Base-by-base conservation (phyloP, 306 rosid genomes). In the Cucumis melo region DNA sequence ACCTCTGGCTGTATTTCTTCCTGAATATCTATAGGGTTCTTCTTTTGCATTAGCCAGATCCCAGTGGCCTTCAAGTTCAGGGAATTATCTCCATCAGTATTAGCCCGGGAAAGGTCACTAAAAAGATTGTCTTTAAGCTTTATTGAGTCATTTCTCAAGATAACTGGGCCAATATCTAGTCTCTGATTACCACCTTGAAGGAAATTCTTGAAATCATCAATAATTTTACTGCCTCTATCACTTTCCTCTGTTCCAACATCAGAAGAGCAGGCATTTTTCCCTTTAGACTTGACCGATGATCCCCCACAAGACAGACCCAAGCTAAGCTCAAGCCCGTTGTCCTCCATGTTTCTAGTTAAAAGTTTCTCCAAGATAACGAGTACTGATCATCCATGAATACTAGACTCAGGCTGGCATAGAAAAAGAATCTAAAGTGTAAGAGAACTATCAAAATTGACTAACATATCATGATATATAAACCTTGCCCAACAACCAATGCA, bases 231-330 rank as follows among this genome's bases (percentile, higher is more conserved):
- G 54, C 97, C 88, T 85, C 85, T 85, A 74, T 87, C 93, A 76
- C 77, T 87, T 79, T 91, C 97, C 82, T 94, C 93, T 59, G 75
- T 72, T 78, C 85, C 86, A 53, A 68, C 41, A 80, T 94, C 91
- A 0, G 86, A 78, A 71, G 93, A 85, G 85, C 87, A 81, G 79
- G 88, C 92, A 88, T 54, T 87, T 88, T 88, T 94, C 77, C 84
- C 80, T 86, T 92, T 94, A 65, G 91, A 57, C 82, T 90, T 94
- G 74, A 54, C 83, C 74, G 96, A 88, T 27, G 87, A 87, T 79
- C 99, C 96, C 57, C 97, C 98, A 82, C 67, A 94, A 67, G 95
- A 90, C 59, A 94, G 85, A 85, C 99, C 96, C 87, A 94, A 85
- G 80, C 99, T 90, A 78, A 94, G 97, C 86, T 94, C 99, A 81